Percentiles rank a stretch among this genome's conserved stretches.
phyloP scores from a whole-genome alignment of 1,139 yeast genomes.

The Nakaseomyces uthaithaninus region DNA sequence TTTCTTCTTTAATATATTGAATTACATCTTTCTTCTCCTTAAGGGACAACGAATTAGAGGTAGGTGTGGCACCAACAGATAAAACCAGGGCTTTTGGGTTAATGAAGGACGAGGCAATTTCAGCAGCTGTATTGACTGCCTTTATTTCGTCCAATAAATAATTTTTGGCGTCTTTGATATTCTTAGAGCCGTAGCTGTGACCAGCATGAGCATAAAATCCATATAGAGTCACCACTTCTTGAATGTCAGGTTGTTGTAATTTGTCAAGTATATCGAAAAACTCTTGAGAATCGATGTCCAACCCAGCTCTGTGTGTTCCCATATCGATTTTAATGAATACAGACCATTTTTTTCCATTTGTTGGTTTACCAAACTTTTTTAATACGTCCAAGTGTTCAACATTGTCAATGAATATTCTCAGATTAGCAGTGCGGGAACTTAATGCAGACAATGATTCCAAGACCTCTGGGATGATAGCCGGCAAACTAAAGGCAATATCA shows the following conservation, averaged over 20 bases:
- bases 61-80: slow-evolving; percentile 76
- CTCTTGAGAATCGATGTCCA: slow-evolving; percentile 32
- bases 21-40: slow-evolving; percentile 11
- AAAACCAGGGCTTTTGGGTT: slow-evolving; percentile 26
- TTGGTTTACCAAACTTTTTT: slow-evolving; percentile 31
- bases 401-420: slow-evolving; percentile 58
- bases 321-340: slow-evolving; percentile 50
- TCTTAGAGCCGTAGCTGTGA: slow-evolving; percentile 51
- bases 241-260: slow-evolving; percentile 27
- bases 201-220: slow-evolving; percentile 82
- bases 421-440: slow-evolving; percentile 35
- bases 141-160: slow-evolving; percentile 47
- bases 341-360: slow-evolving; percentile 41
- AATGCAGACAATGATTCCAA: slow-evolving; percentile 45
- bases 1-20: slow-evolving; percentile 38
- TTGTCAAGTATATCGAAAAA: slow-evolving; percentile 33
- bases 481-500: slow-evolving; percentile 64
- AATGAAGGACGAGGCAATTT: slow-evolving; percentile 13
- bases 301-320: slow-evolving; percentile 63
- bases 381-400: slow-evolving; percentile 47
- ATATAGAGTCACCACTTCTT: slow-evolving; percentile 38
- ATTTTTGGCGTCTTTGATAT: slow-evolving; percentile 42
- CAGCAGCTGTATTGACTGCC: slow-evolving; percentile 46
- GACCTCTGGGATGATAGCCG: slow-evolving; percentile 47
- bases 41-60: slow-evolving; percentile 55